phyloP scores from a whole-genome alignment of 2,329 filamentous ascomycete species.

The Cladophialophora yegresii region DNA sequence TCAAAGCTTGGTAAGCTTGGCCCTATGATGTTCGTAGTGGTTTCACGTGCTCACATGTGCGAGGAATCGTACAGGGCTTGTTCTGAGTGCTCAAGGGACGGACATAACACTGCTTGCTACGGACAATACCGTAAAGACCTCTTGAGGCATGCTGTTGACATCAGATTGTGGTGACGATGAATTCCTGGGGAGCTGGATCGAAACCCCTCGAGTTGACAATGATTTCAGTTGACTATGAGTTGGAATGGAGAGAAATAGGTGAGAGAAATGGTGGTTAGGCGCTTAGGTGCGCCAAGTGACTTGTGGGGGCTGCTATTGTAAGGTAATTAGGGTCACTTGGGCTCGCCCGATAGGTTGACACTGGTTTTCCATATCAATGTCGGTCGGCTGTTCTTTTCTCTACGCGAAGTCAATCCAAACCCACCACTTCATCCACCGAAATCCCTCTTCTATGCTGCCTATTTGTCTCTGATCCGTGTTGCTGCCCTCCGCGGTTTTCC shows the following conservation, averaged over 20 bases:
- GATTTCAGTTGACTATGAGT: no score
- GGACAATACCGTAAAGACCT: background rate
- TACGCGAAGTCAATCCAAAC: constrained; percentile 34
- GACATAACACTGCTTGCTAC: background rate
- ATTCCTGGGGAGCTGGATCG: no score
- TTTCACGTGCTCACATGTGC: background rate
- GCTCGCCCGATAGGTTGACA: no score
- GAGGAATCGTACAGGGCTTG: background rate
- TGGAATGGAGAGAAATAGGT: no score
- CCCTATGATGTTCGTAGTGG: background rate
- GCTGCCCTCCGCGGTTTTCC: background rate
- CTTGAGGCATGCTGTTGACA: background rate
- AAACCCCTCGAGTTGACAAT: no score
- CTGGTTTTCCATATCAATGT: no score
- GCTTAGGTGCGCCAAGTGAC: no score
- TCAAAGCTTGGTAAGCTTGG: background rate
- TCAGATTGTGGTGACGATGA: background rate
- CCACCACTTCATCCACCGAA: constrained; percentile 34
- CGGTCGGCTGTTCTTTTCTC: background rate
- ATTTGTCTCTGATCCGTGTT: constrained; percentile 16
- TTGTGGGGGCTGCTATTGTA: no score
- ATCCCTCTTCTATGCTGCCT: constrained; percentile 21
- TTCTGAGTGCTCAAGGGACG: background rate
- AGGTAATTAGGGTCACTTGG: no score
- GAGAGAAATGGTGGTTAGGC: no score